These are phyloP conservation scores for Strigomonas galati DNA, from an alignment of 208 protist species.

Conservation along the genomic window DNA sequence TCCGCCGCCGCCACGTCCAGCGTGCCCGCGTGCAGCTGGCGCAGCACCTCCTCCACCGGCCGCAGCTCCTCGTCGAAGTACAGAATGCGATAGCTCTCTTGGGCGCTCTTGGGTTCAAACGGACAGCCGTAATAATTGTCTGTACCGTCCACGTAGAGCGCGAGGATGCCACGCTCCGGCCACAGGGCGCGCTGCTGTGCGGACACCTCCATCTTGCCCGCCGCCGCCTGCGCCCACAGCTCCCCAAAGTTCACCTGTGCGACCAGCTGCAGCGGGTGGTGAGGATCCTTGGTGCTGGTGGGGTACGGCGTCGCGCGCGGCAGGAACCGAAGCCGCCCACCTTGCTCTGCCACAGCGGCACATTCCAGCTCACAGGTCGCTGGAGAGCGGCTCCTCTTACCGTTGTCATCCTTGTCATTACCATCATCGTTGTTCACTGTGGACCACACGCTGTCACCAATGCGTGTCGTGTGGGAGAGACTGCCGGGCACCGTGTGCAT, in stretches of 20 bases:
- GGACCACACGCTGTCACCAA: not conserved
- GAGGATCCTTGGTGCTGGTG: constrained; percentile 5
- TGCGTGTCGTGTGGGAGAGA: not conserved
- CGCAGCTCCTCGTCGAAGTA: constrained; percentile 21
- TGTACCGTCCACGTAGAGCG: constrained; percentile 22
- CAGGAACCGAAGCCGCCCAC: constrained; percentile 24
- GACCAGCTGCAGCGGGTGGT: constrained; percentile 18
- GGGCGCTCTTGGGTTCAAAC: not conserved
- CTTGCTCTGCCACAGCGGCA: constrained; percentile 27
- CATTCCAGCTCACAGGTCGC: constrained; percentile 12
- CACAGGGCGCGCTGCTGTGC: too few species aligned
- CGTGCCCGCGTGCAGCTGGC: not conserved
- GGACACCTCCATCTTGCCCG: not conserved
- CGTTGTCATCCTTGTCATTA: constrained; percentile 1
- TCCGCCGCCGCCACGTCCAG: constrained; percentile 5
- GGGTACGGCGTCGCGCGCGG: constrained; percentile 16
- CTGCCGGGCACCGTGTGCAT: constrained; percentile 11
- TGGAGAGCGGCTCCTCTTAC: too few species aligned
- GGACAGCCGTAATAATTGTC: constrained; percentile 16
- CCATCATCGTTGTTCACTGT: not conserved
- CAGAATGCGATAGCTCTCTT: constrained; percentile 18
- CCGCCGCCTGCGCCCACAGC: constrained; percentile 15
- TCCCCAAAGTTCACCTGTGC: constrained; percentile 24
- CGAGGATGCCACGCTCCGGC: constrained; percentile 15
- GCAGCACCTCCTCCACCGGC: constrained; percentile 8